Base-by-base conservation (phyloP, 257 asterid genomes). In the Nicotiana benthamiana region DNA sequence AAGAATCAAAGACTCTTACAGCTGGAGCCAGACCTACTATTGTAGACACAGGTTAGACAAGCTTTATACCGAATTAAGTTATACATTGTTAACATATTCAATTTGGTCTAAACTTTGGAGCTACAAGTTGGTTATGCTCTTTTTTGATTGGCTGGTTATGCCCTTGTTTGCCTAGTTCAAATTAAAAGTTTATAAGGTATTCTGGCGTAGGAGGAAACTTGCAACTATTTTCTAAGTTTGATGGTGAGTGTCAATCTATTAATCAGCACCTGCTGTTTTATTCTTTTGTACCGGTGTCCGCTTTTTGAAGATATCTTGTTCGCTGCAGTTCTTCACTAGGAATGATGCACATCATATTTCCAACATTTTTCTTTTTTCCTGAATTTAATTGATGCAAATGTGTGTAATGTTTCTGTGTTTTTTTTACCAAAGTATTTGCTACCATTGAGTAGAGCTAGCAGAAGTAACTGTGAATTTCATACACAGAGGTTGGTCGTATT, bases 11-110 rank as follows among this genome's bases (percentile, higher is more conserved):
- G 85, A 93, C 96, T 82, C 96, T 92, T 79, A 92, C 97, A 66
- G 97, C 98, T 34, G 98, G 97, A 88, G 93, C 86, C 85, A 91
- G 85, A 80, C 98, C 97, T 72, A 92, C 98, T 62, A 82, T 92
- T 56, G 97, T 92, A 40, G 98, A 93, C 82, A 93, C 98, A 86
- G 96, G 98, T 93, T 79, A 79, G 63, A 68, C 22, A n/a, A 32
- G 75, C 77, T 83, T 65, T 84, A 40, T 85, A 61, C 27, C 30
- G n/a, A 62, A 72, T 10, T 53, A 79, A 78, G 34, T 36, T 34
- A 75, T 40, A n/a, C 62, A 40, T 16, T 34, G n/a, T 59, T 36
- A 43, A 43, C 43, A 7, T 22, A 12, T 20, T 20, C 20, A 10
- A 20, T 30, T 13, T 75, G 5, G 48, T 67, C n/a, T n/a, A 70